These are phyloP conservation scores for Scutellaria minor DNA, from an alignment of 257 asterid genomes.

Conservation along the genomic window DNA sequence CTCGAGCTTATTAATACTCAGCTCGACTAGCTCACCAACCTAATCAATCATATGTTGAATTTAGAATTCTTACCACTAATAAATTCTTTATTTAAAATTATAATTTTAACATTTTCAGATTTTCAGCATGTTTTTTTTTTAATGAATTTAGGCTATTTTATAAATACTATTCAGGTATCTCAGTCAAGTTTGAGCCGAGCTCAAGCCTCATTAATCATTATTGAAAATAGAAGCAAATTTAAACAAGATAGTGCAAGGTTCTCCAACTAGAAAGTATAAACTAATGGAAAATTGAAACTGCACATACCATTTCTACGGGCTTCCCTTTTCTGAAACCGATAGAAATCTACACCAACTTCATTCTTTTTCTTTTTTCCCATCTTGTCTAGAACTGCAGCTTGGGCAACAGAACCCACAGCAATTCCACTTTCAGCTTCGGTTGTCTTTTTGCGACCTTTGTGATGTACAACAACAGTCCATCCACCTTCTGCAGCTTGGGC, in stretches of 20 bases:
- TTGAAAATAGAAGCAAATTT: not conserved
- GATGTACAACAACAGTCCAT: constrained; percentile 94
- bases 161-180: too few species aligned
- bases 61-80: too few species aligned
- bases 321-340: constrained; percentile 85
- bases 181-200: too few species aligned
- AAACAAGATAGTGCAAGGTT: not conserved
- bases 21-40: too few species aligned
- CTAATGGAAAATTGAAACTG: not conserved
- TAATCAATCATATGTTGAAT: too few species aligned
- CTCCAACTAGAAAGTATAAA: not conserved
- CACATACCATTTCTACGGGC: constrained; percentile 80
- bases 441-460: constrained; percentile 92
- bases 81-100: too few species aligned
- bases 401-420: constrained; percentile 87
- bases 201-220: not conserved
- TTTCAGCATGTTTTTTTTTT: too few species aligned
- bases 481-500: constrained; percentile 91
- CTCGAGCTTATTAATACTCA: too few species aligned
- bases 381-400: constrained; percentile 81
- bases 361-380: constrained; percentile 72
- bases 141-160: too few species aligned
- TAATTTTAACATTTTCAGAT: too few species aligned
- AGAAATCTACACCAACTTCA: constrained; percentile 74
- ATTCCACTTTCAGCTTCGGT: constrained; percentile 84